Conservation (phyloP, 2,329 filamentous ascomycete species). For the Penicillium paneum region DNA sequence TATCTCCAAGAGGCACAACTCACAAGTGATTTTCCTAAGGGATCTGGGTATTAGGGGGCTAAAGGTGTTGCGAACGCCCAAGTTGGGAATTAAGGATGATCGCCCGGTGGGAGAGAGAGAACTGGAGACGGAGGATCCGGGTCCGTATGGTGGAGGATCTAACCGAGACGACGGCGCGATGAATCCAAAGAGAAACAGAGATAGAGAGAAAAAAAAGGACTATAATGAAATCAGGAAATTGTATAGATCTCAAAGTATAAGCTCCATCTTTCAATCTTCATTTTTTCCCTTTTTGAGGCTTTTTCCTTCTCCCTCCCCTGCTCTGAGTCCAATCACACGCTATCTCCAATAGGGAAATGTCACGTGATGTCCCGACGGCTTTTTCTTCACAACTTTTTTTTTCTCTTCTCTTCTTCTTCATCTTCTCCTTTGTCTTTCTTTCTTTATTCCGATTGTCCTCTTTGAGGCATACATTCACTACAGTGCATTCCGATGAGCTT, state of each 20-base stretch:
- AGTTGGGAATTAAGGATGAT: slow-evolving; percentile 22
- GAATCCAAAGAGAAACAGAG: neutral
- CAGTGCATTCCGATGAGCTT: neutral
- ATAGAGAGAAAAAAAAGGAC: neutral
- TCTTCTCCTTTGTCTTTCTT: slow-evolving; percentile 15
- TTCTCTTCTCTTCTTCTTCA: slow-evolving; percentile 16
- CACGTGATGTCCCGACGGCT: slow-evolving; percentile 20
- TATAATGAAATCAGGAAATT: neutral
- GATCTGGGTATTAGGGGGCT: neutral
- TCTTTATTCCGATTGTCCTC: neutral
- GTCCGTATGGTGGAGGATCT: slow-evolving; percentile 25
- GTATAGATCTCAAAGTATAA: slow-evolving; percentile 5
- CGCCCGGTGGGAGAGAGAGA: slow-evolving; percentile 24
- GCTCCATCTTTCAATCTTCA: neutral
- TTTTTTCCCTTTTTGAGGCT: slow-evolving; percentile 1
- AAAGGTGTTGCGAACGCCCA: slow-evolving; percentile 21
- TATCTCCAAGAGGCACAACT: neutral
- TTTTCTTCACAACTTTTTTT: slow-evolving; percentile 16
- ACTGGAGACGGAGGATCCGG: slow-evolving; percentile 28
- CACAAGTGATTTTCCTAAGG: neutral
- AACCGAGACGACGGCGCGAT: slow-evolving; percentile 19
- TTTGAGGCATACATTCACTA: neutral
- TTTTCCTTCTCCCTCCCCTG: slow-evolving; percentile 1
- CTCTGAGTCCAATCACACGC: slow-evolving; percentile 14
- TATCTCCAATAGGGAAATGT: slow-evolving; percentile 12